Base-by-base conservation (phyloP, 2,329 filamentous ascomycete species). In the Neoarthrinium moseri region DNA sequence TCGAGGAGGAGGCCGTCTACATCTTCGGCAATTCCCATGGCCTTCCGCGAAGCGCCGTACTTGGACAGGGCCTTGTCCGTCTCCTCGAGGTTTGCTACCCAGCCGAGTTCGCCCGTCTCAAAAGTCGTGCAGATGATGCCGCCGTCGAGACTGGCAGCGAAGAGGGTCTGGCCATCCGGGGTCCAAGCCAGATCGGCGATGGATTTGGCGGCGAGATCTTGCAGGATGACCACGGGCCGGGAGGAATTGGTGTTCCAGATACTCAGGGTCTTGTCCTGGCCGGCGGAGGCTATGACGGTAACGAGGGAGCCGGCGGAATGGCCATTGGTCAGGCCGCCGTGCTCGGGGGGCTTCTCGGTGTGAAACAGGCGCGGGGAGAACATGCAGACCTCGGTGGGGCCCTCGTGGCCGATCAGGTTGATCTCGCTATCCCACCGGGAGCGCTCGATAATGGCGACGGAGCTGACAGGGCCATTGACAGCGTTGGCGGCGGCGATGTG, bases 201-300 rank as follows among this genome's bases (percentile, higher is more conserved):
- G 1, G 94, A 89, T 64, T 99, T 99, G 33, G 83, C 83, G 15
- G 89, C 86, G 48, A 99, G 68, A 57, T 97, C 92, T 61, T 96
- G 90, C 8, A 91, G 78, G 43, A 97, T 91, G 17, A 96, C 85
- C 17, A 97, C 85, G 0, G 94, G 94, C 18, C 94, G 77, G 1
- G 94, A 91, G 20, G 89, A 95, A 60, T 91, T 96, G 1, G 95
- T 99, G 57, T 96, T 97, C 94, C 94, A 99, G 29, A 99, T 86
- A 59, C 90, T 96, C 33, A 99, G 70, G 3, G 91, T 94, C 68
- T 96, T 97, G 64, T 99, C 94, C 60, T 96, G 94, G 3, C 94
- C 95, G 5, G 92, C 94, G 51, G 92, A 97, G 7, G 95, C 94
- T 56, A 99, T 95, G 1, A 99, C 92, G 0, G 92, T 97, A 4